phyloP scores from a whole-genome alignment of 305 asterid genomes.

The Fraxinus velutina region DNA sequence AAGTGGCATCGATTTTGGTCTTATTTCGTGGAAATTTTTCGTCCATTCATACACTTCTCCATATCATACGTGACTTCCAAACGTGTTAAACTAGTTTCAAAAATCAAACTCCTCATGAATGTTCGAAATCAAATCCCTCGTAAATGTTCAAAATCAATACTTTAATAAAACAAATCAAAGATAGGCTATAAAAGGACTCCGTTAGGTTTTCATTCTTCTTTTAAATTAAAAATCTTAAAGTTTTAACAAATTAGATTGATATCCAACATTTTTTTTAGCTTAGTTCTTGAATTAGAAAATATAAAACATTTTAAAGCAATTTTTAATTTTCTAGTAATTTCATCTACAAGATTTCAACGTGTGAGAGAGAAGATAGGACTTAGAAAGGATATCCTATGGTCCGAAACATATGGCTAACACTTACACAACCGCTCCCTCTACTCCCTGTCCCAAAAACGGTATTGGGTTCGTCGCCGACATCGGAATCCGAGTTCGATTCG shows the following conservation, averaged over 20 bases:
- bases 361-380: not conserved
- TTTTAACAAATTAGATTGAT: not conserved
- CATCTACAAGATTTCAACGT: not conserved
- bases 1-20: not conserved
- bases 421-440: not conserved
- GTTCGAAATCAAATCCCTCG: not conserved
- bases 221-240: not conserved
- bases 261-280: not conserved
- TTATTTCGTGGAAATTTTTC: not conserved
- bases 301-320: not conserved
- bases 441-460: not conserved
- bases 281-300: not conserved
- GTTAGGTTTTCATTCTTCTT: not conserved
- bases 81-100: not conserved
- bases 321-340: not conserved
- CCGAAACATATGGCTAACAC: conserved; percentile 8
- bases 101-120: not conserved
- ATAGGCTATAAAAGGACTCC: not conserved
- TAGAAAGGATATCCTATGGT: not conserved
- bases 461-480: not conserved
- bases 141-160: not conserved
- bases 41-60: not conserved
- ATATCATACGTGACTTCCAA: not conserved
- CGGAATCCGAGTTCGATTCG: conserved; percentile 10
- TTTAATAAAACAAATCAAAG: not conserved